Evolutionary conservation across 441 rosid genomes (phyloP), one percentile per base, ranked within the genome.

Genomic region (Capsella rubella): DNA sequence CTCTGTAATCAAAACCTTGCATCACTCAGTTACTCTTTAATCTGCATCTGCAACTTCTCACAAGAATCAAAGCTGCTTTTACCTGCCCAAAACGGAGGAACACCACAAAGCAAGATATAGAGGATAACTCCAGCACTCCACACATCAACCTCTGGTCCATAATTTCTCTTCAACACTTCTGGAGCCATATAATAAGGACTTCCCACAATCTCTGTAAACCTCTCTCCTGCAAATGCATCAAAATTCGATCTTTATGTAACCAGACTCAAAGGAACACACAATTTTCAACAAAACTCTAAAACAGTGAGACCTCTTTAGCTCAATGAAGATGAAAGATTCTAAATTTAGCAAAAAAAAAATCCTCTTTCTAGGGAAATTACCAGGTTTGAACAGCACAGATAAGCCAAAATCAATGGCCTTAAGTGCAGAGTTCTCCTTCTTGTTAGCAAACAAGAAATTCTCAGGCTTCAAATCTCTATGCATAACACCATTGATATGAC

Each of bases 151-250:
- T 92, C 98, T 1, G 90, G 98, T 45, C 97, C 99, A 71, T 92
- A 95, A 47, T 89, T 91, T 51, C 88, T 83, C 87, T 86, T 92
- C 86, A 92, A 76, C 12, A 92, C 99, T 78, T 92, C 99, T 2
- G 97, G 99, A 15, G 99, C 99, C 99, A 95, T 95, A 64, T 95
- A 90, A 69, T 90, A 95, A 4, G 98, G 99, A 85, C 99, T 95
- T 18, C 98, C 98, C 5, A 95, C 99, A 55, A 95, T 95, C 89
- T 92, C 99, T 4, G 95, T 73, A 77, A 95, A 95, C 60, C 65
- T 82, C 87, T 92, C 96, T 61, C 98, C 98, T 95, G 78, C 62
- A 77, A 70, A 13, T n/a, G 4, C 31, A 58, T 31, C 28, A 49
- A 37, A 60, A 3, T 4, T 6, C n/a, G 13, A 3, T 4, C 8